These are phyloP conservation scores for Diutina siamensis DNA, from an alignment of 1,139 yeast genomes.

Conservation along the genomic window DNA sequence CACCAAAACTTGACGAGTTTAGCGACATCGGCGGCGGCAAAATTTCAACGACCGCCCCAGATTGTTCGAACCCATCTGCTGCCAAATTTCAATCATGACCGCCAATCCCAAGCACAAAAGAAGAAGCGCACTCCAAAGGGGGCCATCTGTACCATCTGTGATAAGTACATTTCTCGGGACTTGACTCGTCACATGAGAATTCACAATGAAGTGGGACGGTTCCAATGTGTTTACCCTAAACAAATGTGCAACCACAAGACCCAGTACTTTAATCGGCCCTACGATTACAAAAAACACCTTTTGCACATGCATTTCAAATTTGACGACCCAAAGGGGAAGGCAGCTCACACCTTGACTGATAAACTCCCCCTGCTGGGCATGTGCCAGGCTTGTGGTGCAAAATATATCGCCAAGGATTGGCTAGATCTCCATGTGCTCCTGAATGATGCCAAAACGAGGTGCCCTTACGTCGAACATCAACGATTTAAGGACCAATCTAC, in stretches of 20 bases:
- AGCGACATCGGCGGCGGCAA: neutral
- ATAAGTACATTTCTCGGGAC: slow-evolving; percentile 32
- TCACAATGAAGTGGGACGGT: slow-evolving; percentile 36
- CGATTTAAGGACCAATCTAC: neutral
- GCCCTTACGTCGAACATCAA: neutral
- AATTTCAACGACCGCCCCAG: neutral
- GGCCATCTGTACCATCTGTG: slow-evolving; percentile 29
- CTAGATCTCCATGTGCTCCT: slow-evolving; percentile 29
- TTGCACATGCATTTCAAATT: slow-evolving; percentile 34
- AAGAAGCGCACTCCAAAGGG: slow-evolving; percentile 28
- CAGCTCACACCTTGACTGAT: slow-evolving; percentile 32
- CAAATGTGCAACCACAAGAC: slow-evolving; percentile 33
- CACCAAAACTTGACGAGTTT: neutral
- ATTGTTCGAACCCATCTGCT: neutral
- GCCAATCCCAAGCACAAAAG: slow-evolving; percentile 9
- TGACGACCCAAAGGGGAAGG: slow-evolving; percentile 32
- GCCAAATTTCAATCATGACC: slow-evolving; percentile 2
- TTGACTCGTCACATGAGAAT: slow-evolving; percentile 35
- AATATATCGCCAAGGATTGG: slow-evolving; percentile 30
- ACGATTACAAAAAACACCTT: slow-evolving; percentile 37
- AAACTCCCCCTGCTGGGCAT: slow-evolving; percentile 28
- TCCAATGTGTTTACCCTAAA: slow-evolving; percentile 34
- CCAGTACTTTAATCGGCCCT: slow-evolving; percentile 35
- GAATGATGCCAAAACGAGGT: slow-evolving; percentile 10
- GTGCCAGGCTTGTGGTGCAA: slow-evolving; percentile 28